Evolutionary conservation across 139 green algal species (phyloP).

Genomic region (Chlorella vulgaris): DNA sequence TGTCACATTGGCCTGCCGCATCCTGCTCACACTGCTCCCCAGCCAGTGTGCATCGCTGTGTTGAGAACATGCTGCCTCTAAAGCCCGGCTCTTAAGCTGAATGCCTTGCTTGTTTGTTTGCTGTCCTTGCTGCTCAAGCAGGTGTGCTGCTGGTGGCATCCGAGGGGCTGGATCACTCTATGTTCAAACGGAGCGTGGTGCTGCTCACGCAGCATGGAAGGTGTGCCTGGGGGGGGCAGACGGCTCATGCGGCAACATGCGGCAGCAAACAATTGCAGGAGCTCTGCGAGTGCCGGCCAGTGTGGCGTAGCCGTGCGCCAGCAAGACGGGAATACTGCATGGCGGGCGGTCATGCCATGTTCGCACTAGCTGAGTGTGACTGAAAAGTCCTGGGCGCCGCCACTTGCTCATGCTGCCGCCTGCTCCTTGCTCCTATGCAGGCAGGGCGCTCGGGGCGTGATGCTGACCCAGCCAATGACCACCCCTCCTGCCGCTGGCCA

Average conservation of each 20-base stretch:
- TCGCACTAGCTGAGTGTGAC: neutral
- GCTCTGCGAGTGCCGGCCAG: neutral
- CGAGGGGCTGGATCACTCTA: slow-evolving; percentile 35
- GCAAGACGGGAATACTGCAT: no score
- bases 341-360: neutral
- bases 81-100: no score
- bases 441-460: slow-evolving; percentile 37
- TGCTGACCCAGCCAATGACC: slow-evolving; percentile 47
- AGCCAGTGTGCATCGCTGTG: no score
- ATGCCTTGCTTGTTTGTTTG: no score
- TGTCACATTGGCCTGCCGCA: no score
- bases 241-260: neutral
- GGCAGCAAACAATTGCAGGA: neutral
- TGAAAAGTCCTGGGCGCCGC: no score
- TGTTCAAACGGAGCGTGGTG: slow-evolving; percentile 49
- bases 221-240: neutral
- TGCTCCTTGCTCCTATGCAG: neutral
- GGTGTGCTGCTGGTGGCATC: slow-evolving; percentile 46
- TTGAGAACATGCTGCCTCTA: no score
- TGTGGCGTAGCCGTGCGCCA: no score
- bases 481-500: slow-evolving; percentile 1
- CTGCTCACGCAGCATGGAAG: slow-evolving; percentile 43
- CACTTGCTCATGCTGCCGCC: neutral
- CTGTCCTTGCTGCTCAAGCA: no score
- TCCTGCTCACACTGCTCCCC: no score